These are phyloP conservation scores for Lasiodiplodia sp. DNA, from an alignment of 2,329 filamentous ascomycete genomes.

Conservation along the genomic window DNA sequence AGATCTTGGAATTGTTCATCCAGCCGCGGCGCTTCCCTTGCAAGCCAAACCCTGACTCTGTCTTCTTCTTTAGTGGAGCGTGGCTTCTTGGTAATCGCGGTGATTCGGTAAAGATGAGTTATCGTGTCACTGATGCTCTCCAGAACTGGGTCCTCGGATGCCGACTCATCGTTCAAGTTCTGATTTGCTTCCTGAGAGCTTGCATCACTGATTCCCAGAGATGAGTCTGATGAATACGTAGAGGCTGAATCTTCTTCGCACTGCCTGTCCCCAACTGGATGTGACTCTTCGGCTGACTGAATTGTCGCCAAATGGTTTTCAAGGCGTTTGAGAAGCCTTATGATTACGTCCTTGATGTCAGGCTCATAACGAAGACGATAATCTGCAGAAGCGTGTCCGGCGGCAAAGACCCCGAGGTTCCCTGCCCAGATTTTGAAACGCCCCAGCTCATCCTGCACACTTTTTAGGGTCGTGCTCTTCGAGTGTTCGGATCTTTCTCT, in stretches of 20 bases:
- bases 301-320: neutral
- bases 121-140: neutral
- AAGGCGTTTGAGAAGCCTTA: neutral
- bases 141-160: neutral
- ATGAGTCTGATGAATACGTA: neutral
- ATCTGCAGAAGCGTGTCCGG: neutral
- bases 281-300: neutral
- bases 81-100: neutral
- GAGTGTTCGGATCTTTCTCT: no score
- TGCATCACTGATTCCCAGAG: neutral
- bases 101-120: conserved; percentile 3
- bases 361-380: neutral
- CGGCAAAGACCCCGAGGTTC: neutral
- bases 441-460: neutral
- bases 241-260: neutral
- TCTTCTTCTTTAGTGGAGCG: neutral
- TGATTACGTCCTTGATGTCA: neutral
- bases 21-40: neutral
- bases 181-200: neutral
- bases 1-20: neutral
- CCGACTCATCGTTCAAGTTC: neutral
- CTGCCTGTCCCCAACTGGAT: neutral
- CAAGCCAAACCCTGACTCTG: neutral
- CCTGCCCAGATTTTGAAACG: neutral
- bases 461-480: neutral